Percentiles rank a stretch among this genome's conserved stretches.
These are phyloP conservation scores for Colletotrichum theobromicola DNA, from an alignment of 2,329 filamentous ascomycete species.

Conservation along the genomic window DNA sequence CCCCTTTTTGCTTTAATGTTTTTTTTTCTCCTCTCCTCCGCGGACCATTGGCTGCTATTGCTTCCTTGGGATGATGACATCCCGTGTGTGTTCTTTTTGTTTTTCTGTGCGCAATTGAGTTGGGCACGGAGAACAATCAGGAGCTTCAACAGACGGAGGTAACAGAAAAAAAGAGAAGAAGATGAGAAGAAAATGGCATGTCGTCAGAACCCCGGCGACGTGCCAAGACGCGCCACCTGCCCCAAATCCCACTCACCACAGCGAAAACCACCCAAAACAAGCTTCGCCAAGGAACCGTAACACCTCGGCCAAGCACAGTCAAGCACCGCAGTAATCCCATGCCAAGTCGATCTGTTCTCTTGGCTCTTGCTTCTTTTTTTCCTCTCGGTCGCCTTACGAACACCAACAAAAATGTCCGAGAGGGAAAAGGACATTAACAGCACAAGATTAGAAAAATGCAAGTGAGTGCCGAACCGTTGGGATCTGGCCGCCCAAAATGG, in stretches of 20 bases:
- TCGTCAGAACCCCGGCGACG: slow-evolving; percentile 16
- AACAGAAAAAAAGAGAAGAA: background rate
- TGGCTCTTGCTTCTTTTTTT: background rate
- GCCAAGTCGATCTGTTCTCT: background rate
- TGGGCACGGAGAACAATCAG: background rate
- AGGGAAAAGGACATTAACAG: background rate
- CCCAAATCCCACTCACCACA: background rate
- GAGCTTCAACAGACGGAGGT: background rate
- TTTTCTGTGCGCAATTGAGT: background rate
- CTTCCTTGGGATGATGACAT: background rate
- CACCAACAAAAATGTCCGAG: background rate
- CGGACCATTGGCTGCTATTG: background rate
- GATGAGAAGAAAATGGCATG: background rate
- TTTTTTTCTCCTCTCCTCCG: background rate
- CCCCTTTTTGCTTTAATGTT: background rate
- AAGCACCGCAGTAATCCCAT: background rate
- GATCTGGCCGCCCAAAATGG: background rate
- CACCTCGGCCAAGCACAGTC: background rate
- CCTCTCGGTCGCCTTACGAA: background rate
- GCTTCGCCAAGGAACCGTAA: slow-evolving; percentile 18
- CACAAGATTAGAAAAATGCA: background rate
- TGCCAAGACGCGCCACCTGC: slow-evolving; percentile 15
- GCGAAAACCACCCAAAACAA: slow-evolving; percentile 3
- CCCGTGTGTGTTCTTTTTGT: background rate
- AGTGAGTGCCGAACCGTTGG: background rate